phyloP scores from a whole-genome alignment of 2,329 filamentous ascomycete genomes.

The Cordyceps cicadae region DNA sequence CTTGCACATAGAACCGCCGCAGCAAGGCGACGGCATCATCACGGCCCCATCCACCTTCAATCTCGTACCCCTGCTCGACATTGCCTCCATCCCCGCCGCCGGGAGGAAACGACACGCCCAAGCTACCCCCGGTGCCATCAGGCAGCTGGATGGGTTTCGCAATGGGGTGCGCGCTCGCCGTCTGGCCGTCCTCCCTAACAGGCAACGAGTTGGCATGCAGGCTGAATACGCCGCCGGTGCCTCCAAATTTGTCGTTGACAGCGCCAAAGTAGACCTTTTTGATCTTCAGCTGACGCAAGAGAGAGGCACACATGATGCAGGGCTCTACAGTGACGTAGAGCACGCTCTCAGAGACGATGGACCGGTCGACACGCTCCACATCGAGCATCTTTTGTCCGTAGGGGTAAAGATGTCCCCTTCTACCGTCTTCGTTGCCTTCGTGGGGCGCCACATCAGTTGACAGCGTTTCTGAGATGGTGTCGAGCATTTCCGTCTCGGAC shows the following conservation, averaged over 20 bases:
- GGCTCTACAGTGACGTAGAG: conserved; percentile 98
- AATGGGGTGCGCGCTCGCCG: conserved; percentile 32
- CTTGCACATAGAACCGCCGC: conserved; percentile 92
- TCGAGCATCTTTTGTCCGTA: conserved; percentile 53
- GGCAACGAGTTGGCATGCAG: conserved; percentile 60
- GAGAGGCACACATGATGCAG: conserved; percentile 96
- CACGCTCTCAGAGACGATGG: conserved; percentile 60
- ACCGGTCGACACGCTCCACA: conserved; percentile 51
- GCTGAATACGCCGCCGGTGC: conserved; percentile 85
- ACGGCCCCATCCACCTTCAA: conserved; percentile 78
- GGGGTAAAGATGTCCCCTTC: conserved; percentile 49
- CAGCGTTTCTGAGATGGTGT: conserved; percentile 14
- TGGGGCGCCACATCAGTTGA: conserved; percentile 23
- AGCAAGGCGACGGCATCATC: conserved; percentile 91
- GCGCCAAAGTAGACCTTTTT: conserved; percentile 91
- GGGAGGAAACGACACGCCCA: conserved; percentile 29
- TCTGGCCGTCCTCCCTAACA: conserved; percentile 27
- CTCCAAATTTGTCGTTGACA: conserved; percentile 93
- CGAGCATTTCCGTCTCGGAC: background rate
- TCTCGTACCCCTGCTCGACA: conserved; percentile 71
- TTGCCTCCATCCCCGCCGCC: conserved; percentile 52
- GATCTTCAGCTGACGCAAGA: conserved; percentile 81
- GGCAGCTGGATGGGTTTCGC: conserved; percentile 29
- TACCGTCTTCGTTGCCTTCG: conserved; percentile 44
- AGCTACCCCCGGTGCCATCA: conserved; percentile 25